Conservation (phyloP, 2,329 filamentous ascomycete species). For the Emydomyces testavorans region DNA sequence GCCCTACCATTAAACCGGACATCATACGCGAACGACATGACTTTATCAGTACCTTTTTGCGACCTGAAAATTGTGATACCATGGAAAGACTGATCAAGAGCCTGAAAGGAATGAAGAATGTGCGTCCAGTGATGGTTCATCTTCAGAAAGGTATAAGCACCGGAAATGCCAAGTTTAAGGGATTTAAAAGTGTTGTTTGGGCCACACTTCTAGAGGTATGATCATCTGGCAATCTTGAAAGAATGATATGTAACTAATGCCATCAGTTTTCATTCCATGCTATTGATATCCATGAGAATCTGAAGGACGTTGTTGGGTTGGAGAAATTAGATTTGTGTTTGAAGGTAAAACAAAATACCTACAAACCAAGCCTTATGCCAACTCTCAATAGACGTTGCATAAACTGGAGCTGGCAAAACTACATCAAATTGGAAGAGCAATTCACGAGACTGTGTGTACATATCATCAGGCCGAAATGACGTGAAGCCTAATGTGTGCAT, state of each 20-base stretch:
- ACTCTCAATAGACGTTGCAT: conserved; percentile 41
- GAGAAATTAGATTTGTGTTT: conserved; percentile 42
- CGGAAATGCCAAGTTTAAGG: conserved; percentile 39
- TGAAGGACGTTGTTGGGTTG: conserved; percentile 47
- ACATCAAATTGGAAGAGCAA: conserved; percentile 55
- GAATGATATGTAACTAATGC: neutral
- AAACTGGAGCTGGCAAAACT: conserved; percentile 50
- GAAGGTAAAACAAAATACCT: conserved; percentile 31
- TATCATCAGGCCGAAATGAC: neutral
- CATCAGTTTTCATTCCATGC: conserved; percentile 57
- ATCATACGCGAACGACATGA: conserved; percentile 61
- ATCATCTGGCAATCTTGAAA: neutral
- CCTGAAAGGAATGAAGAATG: conserved; percentile 63
- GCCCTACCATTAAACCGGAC: conserved; percentile 58
- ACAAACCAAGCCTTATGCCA: neutral
- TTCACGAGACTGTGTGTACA: conserved; percentile 49
- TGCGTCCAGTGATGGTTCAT: conserved; percentile 55
- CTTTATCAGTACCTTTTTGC: conserved; percentile 55
- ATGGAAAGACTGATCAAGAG: conserved; percentile 48
- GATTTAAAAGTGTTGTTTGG: conserved; percentile 60
- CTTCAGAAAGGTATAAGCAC: conserved; percentile 65
- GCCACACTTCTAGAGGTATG: conserved; percentile 48
- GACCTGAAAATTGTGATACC: conserved; percentile 52
- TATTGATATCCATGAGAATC: conserved; percentile 55
- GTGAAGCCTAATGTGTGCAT: conserved; percentile 14